Evolutionary conservation across 805 yeast species (phyloP).

Genomic region (Cyberlindnera samutprakarnensis): DNA sequence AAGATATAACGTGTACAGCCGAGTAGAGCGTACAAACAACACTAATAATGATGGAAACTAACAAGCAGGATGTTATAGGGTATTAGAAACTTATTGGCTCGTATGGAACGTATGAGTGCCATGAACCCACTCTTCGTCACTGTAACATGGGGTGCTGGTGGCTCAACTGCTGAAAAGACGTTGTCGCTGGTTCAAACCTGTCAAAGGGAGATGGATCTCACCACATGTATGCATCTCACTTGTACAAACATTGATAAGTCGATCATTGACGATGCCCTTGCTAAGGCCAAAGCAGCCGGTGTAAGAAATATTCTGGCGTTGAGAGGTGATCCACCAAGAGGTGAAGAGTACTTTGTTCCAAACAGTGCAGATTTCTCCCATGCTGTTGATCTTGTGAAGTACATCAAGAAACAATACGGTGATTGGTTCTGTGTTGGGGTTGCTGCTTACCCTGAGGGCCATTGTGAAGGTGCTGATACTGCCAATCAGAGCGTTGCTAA

Average conservation of each 20-base stretch:
- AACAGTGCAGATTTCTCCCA: conserved; percentile 41
- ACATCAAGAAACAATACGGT: conserved; percentile 64
- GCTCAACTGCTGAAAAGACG: conserved; percentile 83
- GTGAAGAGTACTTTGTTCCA: conserved; percentile 49
- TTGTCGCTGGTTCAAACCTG: conserved; percentile 75
- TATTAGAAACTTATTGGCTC: conserved; percentile 70
- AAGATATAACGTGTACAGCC: too few species aligned
- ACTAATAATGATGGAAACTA: conserved; percentile 1
- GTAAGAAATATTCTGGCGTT: conserved; percentile 85
- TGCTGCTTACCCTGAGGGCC: conserved; percentile 98
- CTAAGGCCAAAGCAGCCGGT: conserved; percentile 65
- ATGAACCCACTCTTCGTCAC: conserved; percentile 86
- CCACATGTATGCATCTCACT: conserved; percentile 90
- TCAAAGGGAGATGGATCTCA: conserved; percentile 67
- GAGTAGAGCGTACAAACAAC: too few species aligned
- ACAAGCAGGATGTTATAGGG: conserved; percentile 45
- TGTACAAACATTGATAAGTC: conserved; percentile 85
- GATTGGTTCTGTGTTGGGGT: conserved; percentile 91
- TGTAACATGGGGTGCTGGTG: conserved; percentile 99
- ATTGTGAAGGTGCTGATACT: conserved; percentile 80
- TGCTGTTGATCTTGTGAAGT: conserved; percentile 82
- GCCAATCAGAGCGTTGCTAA: conserved; percentile 38
- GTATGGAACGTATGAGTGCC: conserved; percentile 83
- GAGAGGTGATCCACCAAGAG: conserved; percentile 93
- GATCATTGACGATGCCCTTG: conserved; percentile 74